Base-by-base conservation (phyloP, 2,329 filamentous ascomycete species). In the Monilinia vaccinii-corymbosi region DNA sequence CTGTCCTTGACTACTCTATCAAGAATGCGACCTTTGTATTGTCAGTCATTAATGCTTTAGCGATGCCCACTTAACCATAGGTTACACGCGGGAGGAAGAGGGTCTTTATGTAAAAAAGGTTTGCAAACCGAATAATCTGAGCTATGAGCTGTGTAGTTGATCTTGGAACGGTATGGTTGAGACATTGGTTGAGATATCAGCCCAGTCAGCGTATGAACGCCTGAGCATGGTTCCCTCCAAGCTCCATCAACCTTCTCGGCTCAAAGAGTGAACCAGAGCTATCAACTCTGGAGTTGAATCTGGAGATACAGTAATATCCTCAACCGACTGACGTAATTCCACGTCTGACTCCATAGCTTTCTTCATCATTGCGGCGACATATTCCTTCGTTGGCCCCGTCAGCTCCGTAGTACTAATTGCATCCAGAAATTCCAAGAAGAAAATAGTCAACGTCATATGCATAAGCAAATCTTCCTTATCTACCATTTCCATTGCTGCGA, bases 381-480 rank as follows among this genome's bases (percentile, higher is more conserved):
- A 69, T 21, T 68, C 61, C 61, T 70, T 66, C 1, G 63, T 71
- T 25, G 62, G 21, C 34, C 64, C 59, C 1, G 64, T 64, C 18
- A 72, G 47, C 38, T 69, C 66, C 11, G 65, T 67, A 25, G 59
- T 64, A 51, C 71, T 72, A 63, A 72, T 67, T 31, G 64, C 51
- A 9, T 68, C 67, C 8, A 72, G 61, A 36, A 73, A 65, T 28
- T 72, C 70, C 6, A 67, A 66, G 46, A 70, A 72, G 57, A 71
- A 69, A 46, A 72, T 67, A 32, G 71, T 68, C 40, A 71, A 52
- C 3, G 68, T 72, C 28, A 72, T 66, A 56, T 72, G 71, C 71
- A 73, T 72, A 51, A 73, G 56, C 60, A 71, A 61, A 48, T 73
- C 71, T 61, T 70, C 65, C 44, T 68, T 70, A 50, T 71, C 61